phyloP scores from a whole-genome alignment of 2,329 filamentous ascomycete genomes.

The Penicillium brasilianum region DNA sequence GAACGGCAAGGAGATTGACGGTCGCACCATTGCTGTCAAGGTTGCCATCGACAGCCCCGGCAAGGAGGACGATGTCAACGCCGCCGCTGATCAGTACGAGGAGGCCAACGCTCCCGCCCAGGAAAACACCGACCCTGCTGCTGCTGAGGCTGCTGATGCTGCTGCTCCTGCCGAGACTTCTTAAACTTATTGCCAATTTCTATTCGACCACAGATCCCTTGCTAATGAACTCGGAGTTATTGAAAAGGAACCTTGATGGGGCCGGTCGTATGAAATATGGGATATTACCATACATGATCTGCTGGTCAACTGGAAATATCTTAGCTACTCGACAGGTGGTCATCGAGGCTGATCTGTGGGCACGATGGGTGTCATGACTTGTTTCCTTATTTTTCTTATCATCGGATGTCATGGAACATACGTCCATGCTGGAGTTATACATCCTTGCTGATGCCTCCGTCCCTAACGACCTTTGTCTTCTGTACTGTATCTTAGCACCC shows the following conservation, averaged over 20 bases:
- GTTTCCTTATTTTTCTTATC: constrained; percentile 21
- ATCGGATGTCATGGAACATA: constrained; percentile 31
- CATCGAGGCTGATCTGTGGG: constrained; percentile 22
- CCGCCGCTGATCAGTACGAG: constrained; percentile 52
- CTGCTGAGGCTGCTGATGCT: constrained; percentile 43
- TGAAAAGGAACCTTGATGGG: constrained; percentile 11
- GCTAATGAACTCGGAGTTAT: constrained; percentile 23
- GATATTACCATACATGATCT: constrained; percentile 33
- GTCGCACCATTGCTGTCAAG: constrained; percentile 99
- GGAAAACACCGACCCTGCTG: constrained; percentile 47
- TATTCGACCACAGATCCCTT: constrained; percentile 24
- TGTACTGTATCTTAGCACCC: constrained; percentile 50
- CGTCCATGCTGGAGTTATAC: constrained; percentile 29
- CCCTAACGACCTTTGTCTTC: constrained; percentile 46
- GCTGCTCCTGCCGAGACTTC: constrained; percentile 37
- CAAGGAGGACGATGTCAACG: constrained; percentile 84
- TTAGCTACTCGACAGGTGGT: constrained; percentile 33
- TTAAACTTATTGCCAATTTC: constrained; percentile 35
- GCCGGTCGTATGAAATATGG: constrained; percentile 31
- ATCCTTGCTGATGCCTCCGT: constrained; percentile 31
- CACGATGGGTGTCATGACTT: constrained; percentile 34
- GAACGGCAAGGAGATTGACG: constrained; percentile 99
- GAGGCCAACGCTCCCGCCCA: constrained; percentile 50
- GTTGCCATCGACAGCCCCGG: constrained; percentile 99
- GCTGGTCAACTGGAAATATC: constrained; percentile 28